Conservation (phyloP, 192 early-diverging fungal genomes). For the Podila verticillata region DNA sequence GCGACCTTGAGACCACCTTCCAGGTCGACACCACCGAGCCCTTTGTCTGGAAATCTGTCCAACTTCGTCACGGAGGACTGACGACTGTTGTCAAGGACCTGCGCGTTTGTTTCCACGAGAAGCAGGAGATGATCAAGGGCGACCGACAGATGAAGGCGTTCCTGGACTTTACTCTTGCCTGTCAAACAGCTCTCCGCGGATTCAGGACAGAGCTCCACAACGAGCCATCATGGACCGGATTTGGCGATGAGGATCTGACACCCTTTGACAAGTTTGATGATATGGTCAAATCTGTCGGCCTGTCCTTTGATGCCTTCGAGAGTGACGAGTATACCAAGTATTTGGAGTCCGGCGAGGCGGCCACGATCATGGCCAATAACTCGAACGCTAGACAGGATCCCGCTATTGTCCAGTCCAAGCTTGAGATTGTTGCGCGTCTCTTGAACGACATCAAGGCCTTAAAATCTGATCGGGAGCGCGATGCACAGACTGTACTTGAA, state of each 20-base stretch:
- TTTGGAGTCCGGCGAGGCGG: conserved; percentile 2
- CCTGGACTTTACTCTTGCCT: conserved; percentile 26
- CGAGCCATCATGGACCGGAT: conserved; percentile 26
- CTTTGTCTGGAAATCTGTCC: conserved; percentile 13
- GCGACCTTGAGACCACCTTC: not conserved
- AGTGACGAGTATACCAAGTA: not conserved
- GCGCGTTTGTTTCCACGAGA: conserved; percentile 24
- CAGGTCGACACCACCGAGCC: conserved; percentile 4
- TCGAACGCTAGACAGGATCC: conserved; percentile 34
- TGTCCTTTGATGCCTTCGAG: conserved; percentile 22
- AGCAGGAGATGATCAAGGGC: conserved; percentile 37
- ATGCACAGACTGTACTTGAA: conserved; percentile 18
- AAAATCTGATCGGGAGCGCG: conserved; percentile 27
- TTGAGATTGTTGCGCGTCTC: conserved; percentile 6
- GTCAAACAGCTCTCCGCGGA: conserved; percentile 18
- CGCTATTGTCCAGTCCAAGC: conserved; percentile 22
- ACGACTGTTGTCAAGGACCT: conserved; percentile 16
- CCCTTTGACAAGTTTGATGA: conserved; percentile 25
- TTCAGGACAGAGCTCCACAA: conserved; percentile 14
- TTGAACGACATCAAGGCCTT: conserved; percentile 16
- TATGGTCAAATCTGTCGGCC: not conserved
- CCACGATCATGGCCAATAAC: conserved; percentile 25
- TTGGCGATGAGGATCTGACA: conserved; percentile 22
- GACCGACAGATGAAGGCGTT: conserved; percentile 45
- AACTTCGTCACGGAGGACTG: conserved; percentile 21